Conservation (phyloP, 306 rosid genomes). For the Malus sieversii region DNA sequence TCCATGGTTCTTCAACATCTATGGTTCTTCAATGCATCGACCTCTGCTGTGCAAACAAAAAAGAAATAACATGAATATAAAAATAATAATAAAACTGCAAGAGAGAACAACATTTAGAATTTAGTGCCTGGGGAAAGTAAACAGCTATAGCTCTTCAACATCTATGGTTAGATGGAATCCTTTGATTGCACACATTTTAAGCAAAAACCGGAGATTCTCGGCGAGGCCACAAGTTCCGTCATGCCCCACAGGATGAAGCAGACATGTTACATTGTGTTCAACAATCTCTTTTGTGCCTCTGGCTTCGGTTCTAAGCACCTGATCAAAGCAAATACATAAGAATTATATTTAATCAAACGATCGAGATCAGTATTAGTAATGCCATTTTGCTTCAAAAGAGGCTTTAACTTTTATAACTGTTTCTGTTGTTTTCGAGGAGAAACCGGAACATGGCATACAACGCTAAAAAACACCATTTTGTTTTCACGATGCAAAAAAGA, state of each 20-base stretch:
- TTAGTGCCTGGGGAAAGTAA: too few relatives aligned
- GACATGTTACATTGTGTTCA: conserved; percentile 72
- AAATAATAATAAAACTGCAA: too few relatives aligned
- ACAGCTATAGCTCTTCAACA: too few relatives aligned
- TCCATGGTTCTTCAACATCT: too few relatives aligned
- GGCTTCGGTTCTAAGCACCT: conserved; percentile 87
- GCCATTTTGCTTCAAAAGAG: neutral
- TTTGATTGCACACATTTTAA: conserved; percentile 7
- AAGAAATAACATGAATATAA: too few relatives aligned
- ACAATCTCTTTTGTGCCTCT: conserved; percentile 90
- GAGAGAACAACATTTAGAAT: too few relatives aligned
- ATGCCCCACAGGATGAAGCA: conserved; percentile 68
- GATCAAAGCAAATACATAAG: neutral
- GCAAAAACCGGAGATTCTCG: conserved; percentile 53
- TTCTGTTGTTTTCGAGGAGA: neutral
- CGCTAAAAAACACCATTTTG: neutral
- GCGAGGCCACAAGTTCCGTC: conserved; percentile 48
- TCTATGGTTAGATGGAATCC: too few relatives aligned
- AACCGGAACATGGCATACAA: neutral
- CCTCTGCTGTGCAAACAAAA: too few relatives aligned
- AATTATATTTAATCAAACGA: neutral
- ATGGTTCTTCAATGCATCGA: too few relatives aligned
- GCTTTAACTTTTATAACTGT: neutral
- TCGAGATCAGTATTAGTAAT: too few relatives aligned
- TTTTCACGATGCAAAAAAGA: neutral